phyloP scores from a whole-genome alignment of 2,329 filamentous ascomycete species.

The Trichoderma endophyticum region DNA sequence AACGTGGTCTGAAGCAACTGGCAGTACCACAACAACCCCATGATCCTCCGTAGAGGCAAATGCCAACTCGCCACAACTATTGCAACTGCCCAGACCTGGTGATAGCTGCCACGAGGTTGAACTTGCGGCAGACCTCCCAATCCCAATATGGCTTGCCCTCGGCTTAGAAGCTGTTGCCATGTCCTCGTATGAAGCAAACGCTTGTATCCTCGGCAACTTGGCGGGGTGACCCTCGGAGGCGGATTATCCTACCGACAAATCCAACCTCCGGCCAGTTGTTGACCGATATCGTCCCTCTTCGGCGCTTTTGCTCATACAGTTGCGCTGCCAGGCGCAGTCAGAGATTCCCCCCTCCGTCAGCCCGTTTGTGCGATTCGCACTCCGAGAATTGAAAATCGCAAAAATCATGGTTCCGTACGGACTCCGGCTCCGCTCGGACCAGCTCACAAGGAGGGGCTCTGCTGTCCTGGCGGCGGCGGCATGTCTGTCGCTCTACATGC shows the following conservation, averaged over 20 bases:
- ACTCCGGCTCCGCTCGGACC: slow-evolving; percentile 6
- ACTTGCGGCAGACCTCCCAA: neutral
- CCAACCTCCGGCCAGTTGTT: neutral
- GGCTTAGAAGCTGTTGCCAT: neutral
- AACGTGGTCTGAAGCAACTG: neutral
- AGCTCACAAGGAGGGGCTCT: slow-evolving; percentile 3
- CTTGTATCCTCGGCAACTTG: neutral
- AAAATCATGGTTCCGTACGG: slow-evolving; percentile 16
- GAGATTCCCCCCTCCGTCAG: neutral
- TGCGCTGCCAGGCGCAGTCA: neutral
- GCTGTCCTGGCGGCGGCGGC: slow-evolving; percentile 24
- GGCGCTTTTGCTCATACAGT: neutral
- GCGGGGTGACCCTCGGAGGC: slow-evolving; percentile 9
- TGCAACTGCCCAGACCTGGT: no score
- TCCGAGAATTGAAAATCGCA: neutral
- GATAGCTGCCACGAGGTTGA: neutral
- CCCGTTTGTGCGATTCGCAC: neutral
- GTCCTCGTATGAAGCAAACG: neutral
- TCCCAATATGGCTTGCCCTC: neutral
- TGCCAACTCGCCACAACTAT: neutral
- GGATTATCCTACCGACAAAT: neutral
- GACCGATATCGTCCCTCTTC: neutral
- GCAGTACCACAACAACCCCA: neutral
- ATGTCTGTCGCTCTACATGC: slow-evolving; percentile 38
- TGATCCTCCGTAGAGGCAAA: neutral